Conservation (phyloP, 176 grass and related monocot genomes). For the Cenchrus fungigraminus region DNA sequence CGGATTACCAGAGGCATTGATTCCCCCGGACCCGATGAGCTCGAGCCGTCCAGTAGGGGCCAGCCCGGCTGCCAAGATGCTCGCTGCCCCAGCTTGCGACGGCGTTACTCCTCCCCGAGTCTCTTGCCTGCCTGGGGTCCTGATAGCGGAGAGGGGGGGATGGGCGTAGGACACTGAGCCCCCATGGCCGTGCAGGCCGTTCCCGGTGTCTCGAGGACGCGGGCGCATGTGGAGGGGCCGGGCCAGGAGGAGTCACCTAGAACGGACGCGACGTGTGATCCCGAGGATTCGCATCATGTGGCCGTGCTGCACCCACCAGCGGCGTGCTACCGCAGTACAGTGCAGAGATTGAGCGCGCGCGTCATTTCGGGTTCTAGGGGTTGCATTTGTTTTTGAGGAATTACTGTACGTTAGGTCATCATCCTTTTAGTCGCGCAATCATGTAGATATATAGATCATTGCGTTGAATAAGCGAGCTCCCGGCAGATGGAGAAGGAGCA, state of each 20-base stretch:
- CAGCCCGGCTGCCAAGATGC: constrained; percentile 15
- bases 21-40: constrained; percentile 25
- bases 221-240: background rate
- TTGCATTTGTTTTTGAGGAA: background rate
- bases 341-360: too few relatives aligned
- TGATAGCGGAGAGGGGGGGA: background rate
- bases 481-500: background rate
- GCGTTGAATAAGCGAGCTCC: background rate
- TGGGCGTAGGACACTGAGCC: background rate
- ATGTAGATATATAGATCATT: background rate
- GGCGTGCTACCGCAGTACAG: background rate
- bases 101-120: constrained; percentile 40
- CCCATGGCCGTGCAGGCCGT: constrained; percentile 20
- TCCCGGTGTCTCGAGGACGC: background rate
- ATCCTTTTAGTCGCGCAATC: background rate
- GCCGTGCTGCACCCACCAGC: background rate
- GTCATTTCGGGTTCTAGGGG: too few relatives aligned
- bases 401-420: background rate
- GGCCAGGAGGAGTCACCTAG: background rate
- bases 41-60: background rate
- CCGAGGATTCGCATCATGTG: background rate
- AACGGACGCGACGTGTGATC: background rate
- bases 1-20: constrained; percentile 13
- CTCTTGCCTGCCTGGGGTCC: background rate
- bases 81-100: constrained; percentile 12